Percentiles rank a stretch among this genome's conserved stretches.
These are phyloP conservation scores for Guadua angustifolia DNA, from an alignment of 176 grass and related monocot species.

Conservation along the genomic window DNA sequence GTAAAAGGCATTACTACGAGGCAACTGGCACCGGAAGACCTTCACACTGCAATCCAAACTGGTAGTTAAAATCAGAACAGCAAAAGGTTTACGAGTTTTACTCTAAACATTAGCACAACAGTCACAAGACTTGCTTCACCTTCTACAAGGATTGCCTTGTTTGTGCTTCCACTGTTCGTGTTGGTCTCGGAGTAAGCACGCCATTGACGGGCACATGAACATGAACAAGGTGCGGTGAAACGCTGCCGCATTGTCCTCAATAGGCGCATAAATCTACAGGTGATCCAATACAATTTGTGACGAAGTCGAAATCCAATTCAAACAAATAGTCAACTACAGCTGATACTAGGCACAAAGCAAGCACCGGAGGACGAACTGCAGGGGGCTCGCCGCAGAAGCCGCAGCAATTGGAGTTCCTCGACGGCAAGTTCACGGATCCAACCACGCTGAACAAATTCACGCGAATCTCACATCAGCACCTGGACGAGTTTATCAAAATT, in stretches of 20 bases:
- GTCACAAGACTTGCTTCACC: slow-evolving; percentile 45
- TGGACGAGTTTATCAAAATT: neutral
- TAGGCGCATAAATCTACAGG: slow-evolving; percentile 73
- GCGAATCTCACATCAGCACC: neutral
- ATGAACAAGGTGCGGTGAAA: slow-evolving; percentile 82
- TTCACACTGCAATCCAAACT: slow-evolving; percentile 62
- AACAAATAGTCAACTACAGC: neutral
- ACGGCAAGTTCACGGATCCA: slow-evolving; percentile 81
- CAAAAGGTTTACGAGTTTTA: neutral
- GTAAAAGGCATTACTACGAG: slow-evolving; percentile 77
- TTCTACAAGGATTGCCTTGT: slow-evolving; percentile 64
- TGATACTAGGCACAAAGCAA: slow-evolving; percentile 7
- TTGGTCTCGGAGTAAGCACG: slow-evolving; percentile 82
- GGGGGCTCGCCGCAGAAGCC: slow-evolving; percentile 75
- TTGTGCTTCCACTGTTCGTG: slow-evolving; percentile 82
- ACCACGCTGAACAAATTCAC: slow-evolving; percentile 59
- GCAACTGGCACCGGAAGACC: slow-evolving; percentile 87
- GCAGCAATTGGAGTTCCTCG: slow-evolving; percentile 51
- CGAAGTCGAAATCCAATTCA: neutral
- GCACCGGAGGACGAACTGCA: slow-evolving; percentile 87
- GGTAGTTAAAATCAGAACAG: slow-evolving; percentile 41
- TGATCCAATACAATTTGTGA: slow-evolving; percentile 4
- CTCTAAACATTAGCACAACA: neutral
- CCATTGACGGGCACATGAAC: slow-evolving; percentile 89
- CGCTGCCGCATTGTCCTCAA: slow-evolving; percentile 52